phyloP scores from a whole-genome alignment of 768 basidiomycete species.

The Suillus bovinus region DNA sequence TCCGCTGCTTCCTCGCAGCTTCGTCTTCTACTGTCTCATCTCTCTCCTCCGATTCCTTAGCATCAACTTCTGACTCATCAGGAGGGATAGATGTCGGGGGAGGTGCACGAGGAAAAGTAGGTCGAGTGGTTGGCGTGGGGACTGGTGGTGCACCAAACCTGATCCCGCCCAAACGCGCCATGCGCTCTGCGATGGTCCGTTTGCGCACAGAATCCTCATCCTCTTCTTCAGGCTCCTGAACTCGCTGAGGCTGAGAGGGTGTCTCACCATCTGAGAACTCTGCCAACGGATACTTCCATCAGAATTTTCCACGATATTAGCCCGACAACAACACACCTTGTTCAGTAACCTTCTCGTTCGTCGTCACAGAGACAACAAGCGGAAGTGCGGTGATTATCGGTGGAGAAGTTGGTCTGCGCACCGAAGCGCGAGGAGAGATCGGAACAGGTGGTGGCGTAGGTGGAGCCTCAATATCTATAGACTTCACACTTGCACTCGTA shows the following conservation, averaged over 20 bases:
- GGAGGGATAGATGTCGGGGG: conserved; percentile 35
- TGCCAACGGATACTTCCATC: not conserved
- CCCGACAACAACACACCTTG: not conserved
- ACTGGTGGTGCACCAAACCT: conserved; percentile 70
- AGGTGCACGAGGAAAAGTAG: conserved; percentile 39
- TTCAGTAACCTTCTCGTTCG: conserved; percentile 7
- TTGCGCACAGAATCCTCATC: conserved; percentile 55
- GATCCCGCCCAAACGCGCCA: conserved; percentile 90
- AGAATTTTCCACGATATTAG: not conserved
- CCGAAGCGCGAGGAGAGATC: conserved; percentile 16
- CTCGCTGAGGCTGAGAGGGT: conserved; percentile 2
- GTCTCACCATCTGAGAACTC: not conserved
- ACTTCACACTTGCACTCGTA: conserved; percentile 20
- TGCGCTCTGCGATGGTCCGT: conserved; percentile 85
- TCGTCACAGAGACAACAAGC: conserved; percentile 1
- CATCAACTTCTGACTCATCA: conserved; percentile 24
- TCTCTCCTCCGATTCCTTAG: conserved; percentile 26
- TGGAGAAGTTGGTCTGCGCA: conserved; percentile 21
- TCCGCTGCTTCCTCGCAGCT: conserved; percentile 52
- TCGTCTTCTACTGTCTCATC: conserved; percentile 62
- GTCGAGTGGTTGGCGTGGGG: conserved; percentile 36
- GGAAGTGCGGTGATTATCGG: conserved; percentile 25
- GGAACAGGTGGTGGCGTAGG: conserved; percentile 22
- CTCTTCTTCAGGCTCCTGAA: conserved; percentile 20
- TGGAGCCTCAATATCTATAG: not conserved